Evolutionary conservation across 2,329 filamentous ascomycete genomes (phyloP), one percentile per base, ranked within the genome.

Genomic region (Botrytis fabae): DNA sequence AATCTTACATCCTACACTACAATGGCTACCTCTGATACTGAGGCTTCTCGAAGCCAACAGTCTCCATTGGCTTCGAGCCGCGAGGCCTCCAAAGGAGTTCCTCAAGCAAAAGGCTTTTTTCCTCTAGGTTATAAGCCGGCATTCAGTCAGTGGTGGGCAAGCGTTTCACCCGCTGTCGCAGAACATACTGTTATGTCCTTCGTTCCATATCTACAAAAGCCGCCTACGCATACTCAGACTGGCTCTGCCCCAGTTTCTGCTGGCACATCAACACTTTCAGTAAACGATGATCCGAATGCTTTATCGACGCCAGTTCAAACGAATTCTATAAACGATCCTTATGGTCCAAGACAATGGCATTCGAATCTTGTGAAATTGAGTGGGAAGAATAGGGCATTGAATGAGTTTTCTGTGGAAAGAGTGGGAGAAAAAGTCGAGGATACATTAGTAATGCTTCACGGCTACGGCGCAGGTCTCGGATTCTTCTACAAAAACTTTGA

Each of bases 401-500:
- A 99, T 80, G 96, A 99, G 80, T 96, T 98, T 81, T 94, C 93
- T 1, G 89, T 99, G 2, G 93, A 97, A 83, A 88, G 95, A 68
- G 84, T 94, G 1, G 93, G 90, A 51, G 95, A 98, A 80, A 83
- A 91, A 7, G 88, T 90, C 0, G 91, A 97, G 64, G 91, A 98
- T 80, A 96, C 93, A 61, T 86, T 99, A 25, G 95, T 99, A 62
- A 97, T 99, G 89, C 85, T 99, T 7, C 96, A 99, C 81, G 96
- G 96, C 75, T 99, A 99, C 82, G 96, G 96, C 64, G 96, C 96
- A 2, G 96, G 96, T 0, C 87, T 99, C 0, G 96, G 95, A 35
- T 98, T 99, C 83, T 99, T 97, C 86, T 99, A 98, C 86, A 95
- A 96, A 84, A 99, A 99, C 81, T 97, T 97, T 74, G 96, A 99